A percentile compares a stretch with the other conserved stretches of the same genome.
Conservation (phyloP, 2,329 filamentous ascomycete species). For the Aspergillus tanneri region DNA sequence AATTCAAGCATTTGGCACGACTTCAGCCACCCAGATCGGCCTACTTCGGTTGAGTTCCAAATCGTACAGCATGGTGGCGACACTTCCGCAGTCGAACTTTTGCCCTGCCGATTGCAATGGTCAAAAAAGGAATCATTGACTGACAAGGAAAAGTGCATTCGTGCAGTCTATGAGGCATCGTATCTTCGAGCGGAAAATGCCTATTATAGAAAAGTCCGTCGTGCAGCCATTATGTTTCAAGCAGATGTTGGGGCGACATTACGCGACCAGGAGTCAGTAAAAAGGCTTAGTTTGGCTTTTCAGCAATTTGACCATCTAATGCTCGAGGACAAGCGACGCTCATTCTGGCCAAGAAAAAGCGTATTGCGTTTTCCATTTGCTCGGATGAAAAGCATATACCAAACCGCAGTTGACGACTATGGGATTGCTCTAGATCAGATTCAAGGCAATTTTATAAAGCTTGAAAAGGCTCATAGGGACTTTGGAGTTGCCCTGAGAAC, state of each 20-base stretch:
- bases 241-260: not conserved
- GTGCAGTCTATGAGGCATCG: conserved; percentile 1
- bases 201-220: conserved; percentile 5
- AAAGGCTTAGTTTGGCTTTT: no score
- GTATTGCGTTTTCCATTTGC: not conserved
- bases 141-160: not conserved
- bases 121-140: not conserved
- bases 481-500: not conserved
- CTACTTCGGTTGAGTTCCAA: conserved; percentile 2
- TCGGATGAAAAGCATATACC: not conserved
- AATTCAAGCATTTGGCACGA: not conserved
- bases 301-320: not conserved
- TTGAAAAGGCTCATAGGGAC: not conserved
- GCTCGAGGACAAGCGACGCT: not conserved
- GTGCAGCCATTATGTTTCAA: conserved; percentile 1
- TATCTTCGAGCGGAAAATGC: conserved; percentile 7
- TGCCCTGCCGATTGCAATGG: conserved; percentile 6
- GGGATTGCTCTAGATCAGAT: not conserved
- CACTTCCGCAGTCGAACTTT: not conserved
- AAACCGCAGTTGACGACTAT: not conserved
- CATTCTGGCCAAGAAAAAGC: not conserved
- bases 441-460: not conserved
- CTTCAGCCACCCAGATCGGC: not conserved
- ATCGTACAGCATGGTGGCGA: conserved; percentile 1
- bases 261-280: not conserved